Evolutionary conservation across 805 yeast species (phyloP).

Genomic region (Candida chauliodis): DNA sequence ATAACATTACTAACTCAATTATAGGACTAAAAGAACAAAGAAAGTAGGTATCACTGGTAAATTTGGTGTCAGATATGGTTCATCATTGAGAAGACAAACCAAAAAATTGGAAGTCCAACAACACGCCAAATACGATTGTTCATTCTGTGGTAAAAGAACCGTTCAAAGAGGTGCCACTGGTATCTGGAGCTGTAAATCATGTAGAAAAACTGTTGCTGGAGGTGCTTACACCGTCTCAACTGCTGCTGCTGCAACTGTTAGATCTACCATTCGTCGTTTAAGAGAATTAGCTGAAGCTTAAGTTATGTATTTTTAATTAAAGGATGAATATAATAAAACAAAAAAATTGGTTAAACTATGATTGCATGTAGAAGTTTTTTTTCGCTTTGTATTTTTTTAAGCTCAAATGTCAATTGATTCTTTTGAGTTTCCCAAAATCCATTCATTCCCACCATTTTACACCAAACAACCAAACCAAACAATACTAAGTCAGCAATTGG

Average conservation of each 20-base stretch:
- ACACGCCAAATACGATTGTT: constrained; percentile 98
- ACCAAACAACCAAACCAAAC: constrained; percentile 84
- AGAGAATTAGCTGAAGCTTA: constrained; percentile 99
- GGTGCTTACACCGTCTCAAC: constrained; percentile 99
- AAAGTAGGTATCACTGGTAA: constrained; percentile 99
- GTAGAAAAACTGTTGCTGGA: constrained; percentile 97
- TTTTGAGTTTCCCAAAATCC: constrained; percentile 41
- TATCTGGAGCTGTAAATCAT: constrained; percentile 96
- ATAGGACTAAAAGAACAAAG: constrained; percentile 99
- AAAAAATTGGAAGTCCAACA: constrained; percentile 98
- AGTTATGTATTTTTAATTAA: constrained; percentile 19
- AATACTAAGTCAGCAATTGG: constrained; percentile 71
- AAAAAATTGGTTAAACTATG: constrained; percentile 1
- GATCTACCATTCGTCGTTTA: constrained; percentile 99
- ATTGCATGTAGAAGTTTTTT: too few species aligned
- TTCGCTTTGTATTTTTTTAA: too few species aligned
- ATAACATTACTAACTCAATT: constrained; percentile 42
- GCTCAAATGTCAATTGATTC: too few species aligned
- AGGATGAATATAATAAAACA: background rate
- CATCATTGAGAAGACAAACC: constrained; percentile 99
- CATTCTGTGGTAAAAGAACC: constrained; percentile 99
- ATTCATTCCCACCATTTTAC: constrained; percentile 82
- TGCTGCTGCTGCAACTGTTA: constrained; percentile 99
- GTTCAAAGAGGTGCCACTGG: constrained; percentile 98
- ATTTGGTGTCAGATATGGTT: constrained; percentile 99